phyloP scores from a whole-genome alignment of 2,329 filamentous ascomycete species.

The Sporothrix pseudoabietina region DNA sequence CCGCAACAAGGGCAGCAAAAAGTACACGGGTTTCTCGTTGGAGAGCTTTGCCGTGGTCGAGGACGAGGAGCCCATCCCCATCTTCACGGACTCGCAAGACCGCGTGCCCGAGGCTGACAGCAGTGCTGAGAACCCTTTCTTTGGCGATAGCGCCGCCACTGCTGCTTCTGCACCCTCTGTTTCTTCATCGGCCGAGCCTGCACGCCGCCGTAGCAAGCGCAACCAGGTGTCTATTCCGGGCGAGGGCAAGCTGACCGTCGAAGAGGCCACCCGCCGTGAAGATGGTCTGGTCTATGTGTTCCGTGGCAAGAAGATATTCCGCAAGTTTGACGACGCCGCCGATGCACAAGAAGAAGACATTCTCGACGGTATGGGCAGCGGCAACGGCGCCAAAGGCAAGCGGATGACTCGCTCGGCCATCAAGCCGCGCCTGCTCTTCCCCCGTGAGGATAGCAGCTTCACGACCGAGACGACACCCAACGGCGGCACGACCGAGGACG shows the following conservation, averaged over 20 bases:
- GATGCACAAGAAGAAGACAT: slow-evolving; percentile 28
- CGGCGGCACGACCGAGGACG: slow-evolving; percentile 50
- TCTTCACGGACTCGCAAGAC: slow-evolving; percentile 80
- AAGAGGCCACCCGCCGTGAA: slow-evolving; percentile 64
- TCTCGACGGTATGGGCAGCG: slow-evolving; percentile 38
- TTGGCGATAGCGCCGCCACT: slow-evolving; percentile 48
- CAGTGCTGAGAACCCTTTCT: slow-evolving; percentile 73
- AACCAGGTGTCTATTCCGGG: slow-evolving; percentile 58
- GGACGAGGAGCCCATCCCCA: slow-evolving; percentile 63
- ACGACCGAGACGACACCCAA: slow-evolving; percentile 42
- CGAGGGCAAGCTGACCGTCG: slow-evolving; percentile 60
- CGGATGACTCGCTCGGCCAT: slow-evolving; percentile 48
- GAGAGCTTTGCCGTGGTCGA: slow-evolving; percentile 62
- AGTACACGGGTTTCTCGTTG: slow-evolving; percentile 57
- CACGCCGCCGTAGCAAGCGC: slow-evolving; percentile 58
- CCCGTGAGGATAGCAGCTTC: slow-evolving; percentile 50
- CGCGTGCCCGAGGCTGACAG: slow-evolving; percentile 68
- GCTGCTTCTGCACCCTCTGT: slow-evolving; percentile 28
- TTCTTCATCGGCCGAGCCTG: slow-evolving; percentile 38
- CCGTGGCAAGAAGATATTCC: slow-evolving; percentile 78
- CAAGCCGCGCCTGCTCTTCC: slow-evolving; percentile 73
- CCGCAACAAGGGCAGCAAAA: slow-evolving; percentile 56
- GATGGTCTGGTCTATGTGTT: slow-evolving; percentile 78
- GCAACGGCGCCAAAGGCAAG: slow-evolving; percentile 15
- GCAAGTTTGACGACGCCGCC: slow-evolving; percentile 58